Conservation (phyloP, 306 rosid genomes). For the Prunus mume region DNA sequence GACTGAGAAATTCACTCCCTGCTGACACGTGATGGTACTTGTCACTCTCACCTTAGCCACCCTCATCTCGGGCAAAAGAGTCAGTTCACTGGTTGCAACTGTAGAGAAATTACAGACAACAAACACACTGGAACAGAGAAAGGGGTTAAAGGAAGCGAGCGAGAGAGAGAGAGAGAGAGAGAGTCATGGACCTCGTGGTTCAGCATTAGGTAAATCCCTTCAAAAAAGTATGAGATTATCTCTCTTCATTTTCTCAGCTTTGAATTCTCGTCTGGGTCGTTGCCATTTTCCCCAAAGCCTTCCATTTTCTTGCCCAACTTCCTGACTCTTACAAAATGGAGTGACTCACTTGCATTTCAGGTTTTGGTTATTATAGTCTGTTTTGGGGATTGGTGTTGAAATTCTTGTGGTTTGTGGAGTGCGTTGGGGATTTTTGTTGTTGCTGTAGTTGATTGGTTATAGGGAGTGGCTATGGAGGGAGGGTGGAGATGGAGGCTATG, state of each 20-base stretch:
- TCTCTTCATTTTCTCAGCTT: slow-evolving; percentile 25
- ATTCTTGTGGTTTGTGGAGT: slow-evolving; percentile 17
- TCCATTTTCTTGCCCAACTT: background rate
- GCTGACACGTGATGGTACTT: too few species aligned
- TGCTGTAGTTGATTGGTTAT: background rate
- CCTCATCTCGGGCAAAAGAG: too few species aligned
- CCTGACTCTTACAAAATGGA: too few species aligned
- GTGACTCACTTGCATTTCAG: background rate
- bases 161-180: background rate
- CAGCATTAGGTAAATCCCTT: slow-evolving; percentile 4
- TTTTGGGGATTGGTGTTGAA: slow-evolving; percentile 8
- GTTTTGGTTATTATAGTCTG: slow-evolving; percentile 9
- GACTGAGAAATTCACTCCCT: too few species aligned
- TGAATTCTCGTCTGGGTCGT: slow-evolving; percentile 5
- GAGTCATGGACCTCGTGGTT: slow-evolving; percentile 12
- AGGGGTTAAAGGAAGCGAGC: background rate
- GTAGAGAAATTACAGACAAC: too few species aligned
- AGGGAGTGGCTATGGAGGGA: slow-evolving; percentile 36
- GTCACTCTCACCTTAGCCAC: too few species aligned
- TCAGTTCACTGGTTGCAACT: too few species aligned
- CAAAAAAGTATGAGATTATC: slow-evolving; percentile 2
- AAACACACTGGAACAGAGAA: too few species aligned
- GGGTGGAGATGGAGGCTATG: slow-evolving; percentile 22
- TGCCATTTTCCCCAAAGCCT: slow-evolving; percentile 23
- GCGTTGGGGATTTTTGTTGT: slow-evolving; percentile 27